Percentiles rank a stretch among this genome's conserved stretches.
phyloP scores from a whole-genome alignment of 2,329 filamentous ascomycete species.

The Verticillium nonalfalfae region DNA sequence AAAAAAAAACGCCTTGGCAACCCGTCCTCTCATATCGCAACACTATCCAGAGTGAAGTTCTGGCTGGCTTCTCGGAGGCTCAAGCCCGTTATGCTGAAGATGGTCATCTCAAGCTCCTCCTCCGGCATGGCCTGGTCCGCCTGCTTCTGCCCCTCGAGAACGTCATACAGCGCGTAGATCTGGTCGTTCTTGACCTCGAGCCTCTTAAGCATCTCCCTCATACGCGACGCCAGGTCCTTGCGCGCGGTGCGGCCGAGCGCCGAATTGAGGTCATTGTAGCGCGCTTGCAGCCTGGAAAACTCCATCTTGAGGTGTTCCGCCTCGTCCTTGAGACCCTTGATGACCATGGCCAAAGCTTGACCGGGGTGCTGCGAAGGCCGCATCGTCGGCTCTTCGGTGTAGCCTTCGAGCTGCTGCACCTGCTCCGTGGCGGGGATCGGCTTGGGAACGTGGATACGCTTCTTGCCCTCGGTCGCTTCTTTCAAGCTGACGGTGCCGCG shows the following conservation, averaged over 20 bases:
- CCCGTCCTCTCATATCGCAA: constrained; percentile 17
- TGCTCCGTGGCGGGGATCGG: constrained; percentile 62
- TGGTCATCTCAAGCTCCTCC: constrained; percentile 58
- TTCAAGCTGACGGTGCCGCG: constrained; percentile 26
- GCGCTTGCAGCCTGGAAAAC: constrained; percentile 52
- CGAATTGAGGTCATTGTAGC: constrained; percentile 62
- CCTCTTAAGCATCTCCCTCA: constrained; percentile 54
- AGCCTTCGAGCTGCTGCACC: constrained; percentile 35
- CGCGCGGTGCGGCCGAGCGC: constrained; percentile 59
- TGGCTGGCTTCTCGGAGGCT: constrained; percentile 35
- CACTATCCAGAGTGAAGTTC: constrained; percentile 34
- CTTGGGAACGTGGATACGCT: constrained; percentile 55
- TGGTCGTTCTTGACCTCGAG: constrained; percentile 72
- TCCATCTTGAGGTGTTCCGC: constrained; percentile 68
- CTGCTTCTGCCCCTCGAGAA: constrained; percentile 71
- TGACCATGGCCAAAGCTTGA: constrained; percentile 71
- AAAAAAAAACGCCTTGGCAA: not conserved
- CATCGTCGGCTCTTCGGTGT: constrained; percentile 51
- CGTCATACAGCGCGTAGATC: constrained; percentile 78
- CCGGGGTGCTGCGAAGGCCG: constrained; percentile 65
- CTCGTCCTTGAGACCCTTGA: constrained; percentile 78
- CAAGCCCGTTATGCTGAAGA: constrained; percentile 47
- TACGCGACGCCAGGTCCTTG: constrained; percentile 51
- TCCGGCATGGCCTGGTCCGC: constrained; percentile 57
- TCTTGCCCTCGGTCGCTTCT: constrained; percentile 38